phyloP scores from a whole-genome alignment of 2,329 filamentous ascomycete species.

The Colletotrichum sidae region DNA sequence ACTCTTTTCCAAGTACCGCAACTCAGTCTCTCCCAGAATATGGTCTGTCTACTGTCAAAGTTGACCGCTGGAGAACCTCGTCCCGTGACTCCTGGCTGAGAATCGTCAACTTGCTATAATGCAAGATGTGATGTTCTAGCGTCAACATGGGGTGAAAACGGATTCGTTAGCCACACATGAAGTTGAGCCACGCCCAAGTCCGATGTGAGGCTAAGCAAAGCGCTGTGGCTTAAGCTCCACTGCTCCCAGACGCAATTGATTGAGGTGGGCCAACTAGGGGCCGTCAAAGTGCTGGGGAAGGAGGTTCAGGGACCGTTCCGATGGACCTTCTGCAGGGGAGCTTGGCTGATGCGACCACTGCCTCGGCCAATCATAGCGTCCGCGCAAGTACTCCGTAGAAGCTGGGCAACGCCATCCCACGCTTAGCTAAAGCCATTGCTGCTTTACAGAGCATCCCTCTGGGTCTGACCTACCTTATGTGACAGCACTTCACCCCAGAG shows the following conservation, averaged over 20 bases:
- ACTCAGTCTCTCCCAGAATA: neutral
- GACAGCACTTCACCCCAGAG: too few relatives aligned
- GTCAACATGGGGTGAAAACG: slow-evolving; percentile 16
- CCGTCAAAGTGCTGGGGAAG: slow-evolving; percentile 1
- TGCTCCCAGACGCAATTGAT: neutral
- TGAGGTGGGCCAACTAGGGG: neutral
- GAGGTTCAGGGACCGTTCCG: slow-evolving; percentile 14
- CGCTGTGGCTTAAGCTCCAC: slow-evolving; percentile 7
- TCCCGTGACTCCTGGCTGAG: slow-evolving; percentile 1
- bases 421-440: neutral
- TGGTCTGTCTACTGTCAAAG: neutral
- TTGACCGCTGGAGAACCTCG: neutral
- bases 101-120: slow-evolving; percentile 6
- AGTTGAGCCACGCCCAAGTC: slow-evolving; percentile 6
- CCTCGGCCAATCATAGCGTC: slow-evolving; percentile 8
- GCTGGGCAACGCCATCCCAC: too few relatives aligned
- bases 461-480: too few relatives aligned
- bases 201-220: neutral
- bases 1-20: neutral
- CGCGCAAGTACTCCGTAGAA: neutral
- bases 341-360: neutral
- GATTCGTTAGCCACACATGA: slow-evolving; percentile 21
- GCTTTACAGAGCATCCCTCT: slow-evolving; percentile 8
- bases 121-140: slow-evolving; percentile 29
- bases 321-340: slow-evolving; percentile 24